These are phyloP conservation scores for Penicillium pulvis DNA, from an alignment of 495 filamentous ascomycete genomes.

Conservation along the genomic window DNA sequence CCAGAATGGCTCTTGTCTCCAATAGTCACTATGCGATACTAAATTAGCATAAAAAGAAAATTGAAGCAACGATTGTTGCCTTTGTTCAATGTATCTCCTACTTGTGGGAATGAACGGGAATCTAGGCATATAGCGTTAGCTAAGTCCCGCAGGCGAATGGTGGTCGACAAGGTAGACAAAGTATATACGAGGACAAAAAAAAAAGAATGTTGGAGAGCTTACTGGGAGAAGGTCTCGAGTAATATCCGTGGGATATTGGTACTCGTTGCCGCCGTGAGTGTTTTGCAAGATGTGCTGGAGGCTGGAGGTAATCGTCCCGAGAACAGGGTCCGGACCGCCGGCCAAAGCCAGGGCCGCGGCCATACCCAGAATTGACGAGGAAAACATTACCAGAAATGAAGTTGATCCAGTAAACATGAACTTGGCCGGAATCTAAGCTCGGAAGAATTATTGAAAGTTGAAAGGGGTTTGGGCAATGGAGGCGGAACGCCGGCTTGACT, in stretches of 20 bases:
- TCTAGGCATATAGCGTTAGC: slow-evolving; percentile 34
- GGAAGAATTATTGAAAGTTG: not conserved
- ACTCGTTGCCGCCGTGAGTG: slow-evolving; percentile 43
- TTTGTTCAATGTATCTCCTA: slow-evolving; percentile 18
- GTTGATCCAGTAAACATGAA: slow-evolving; percentile 2
- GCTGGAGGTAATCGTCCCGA: slow-evolving; percentile 31
- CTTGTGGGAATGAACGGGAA: slow-evolving; percentile 50
- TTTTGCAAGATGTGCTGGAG: slow-evolving; percentile 47
- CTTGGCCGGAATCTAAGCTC: not conserved
- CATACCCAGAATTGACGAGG: slow-evolving; percentile 18
- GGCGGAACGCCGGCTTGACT: slow-evolving; percentile 7
- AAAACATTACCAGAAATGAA: slow-evolving; percentile 10
- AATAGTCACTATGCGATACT: slow-evolving; percentile 39
- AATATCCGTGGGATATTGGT: slow-evolving; percentile 50
- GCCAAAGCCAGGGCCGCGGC: slow-evolving; percentile 30
- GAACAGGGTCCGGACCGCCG: slow-evolving; percentile 26
- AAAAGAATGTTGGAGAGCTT: slow-evolving; percentile 18
- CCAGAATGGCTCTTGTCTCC: slow-evolving; percentile 53
- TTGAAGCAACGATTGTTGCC: not conserved
- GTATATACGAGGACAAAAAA: not conserved
- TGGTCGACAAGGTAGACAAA: not conserved
- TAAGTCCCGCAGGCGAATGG: not conserved
- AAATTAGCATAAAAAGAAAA: not conserved
- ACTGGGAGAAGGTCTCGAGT: slow-evolving; percentile 48
- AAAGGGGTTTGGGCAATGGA: slow-evolving; percentile 1